phyloP scores from a whole-genome alignment of 1,284 basidiomycete genomes.

The Hemileia vastatrix region DNA sequence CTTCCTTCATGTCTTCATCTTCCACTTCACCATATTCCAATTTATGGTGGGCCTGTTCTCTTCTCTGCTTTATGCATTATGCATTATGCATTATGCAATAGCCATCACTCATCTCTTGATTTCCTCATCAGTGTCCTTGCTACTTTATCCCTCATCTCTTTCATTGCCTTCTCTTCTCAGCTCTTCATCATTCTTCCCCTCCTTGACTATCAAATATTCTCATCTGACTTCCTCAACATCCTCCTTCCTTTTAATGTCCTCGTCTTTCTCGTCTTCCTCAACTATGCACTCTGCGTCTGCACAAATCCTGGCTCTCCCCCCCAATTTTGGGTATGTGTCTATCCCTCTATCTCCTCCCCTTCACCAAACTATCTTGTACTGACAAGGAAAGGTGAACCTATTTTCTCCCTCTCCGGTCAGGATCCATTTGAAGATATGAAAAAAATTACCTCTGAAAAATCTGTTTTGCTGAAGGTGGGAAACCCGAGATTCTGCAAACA shows the following conservation, averaged over 20 bases:
- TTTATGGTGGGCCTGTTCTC: too few species aligned
- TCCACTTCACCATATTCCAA: too few species aligned
- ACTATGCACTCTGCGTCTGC: slow-evolving; percentile 68
- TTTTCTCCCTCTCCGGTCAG: not conserved
- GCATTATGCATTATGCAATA: too few species aligned
- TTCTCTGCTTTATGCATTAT: too few species aligned
- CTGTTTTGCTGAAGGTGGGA: slow-evolving; percentile 28
- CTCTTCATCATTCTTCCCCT: slow-evolving; percentile 76
- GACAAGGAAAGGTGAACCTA: not conserved
- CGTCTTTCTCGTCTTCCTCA: slow-evolving; percentile 69
- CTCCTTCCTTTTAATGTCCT: slow-evolving; percentile 75
- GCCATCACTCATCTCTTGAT: not conserved
- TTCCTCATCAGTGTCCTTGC: slow-evolving; percentile 47
- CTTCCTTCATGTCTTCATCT: too few species aligned
- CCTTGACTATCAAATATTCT: slow-evolving; percentile 58
- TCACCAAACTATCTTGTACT: not conserved
- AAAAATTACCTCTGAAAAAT: slow-evolving; percentile 27
- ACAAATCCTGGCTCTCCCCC: slow-evolving; percentile 81
- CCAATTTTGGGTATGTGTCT: slow-evolving; percentile 59
- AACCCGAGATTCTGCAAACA: slow-evolving; percentile 34
- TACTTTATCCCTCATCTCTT: slow-evolving; percentile 67
- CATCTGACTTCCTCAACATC: slow-evolving; percentile 60
- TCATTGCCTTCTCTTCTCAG: slow-evolving; percentile 78
- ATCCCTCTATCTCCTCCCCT: not conserved
- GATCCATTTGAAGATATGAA: slow-evolving; percentile 1